Evolutionary conservation across 345 rosid species (phyloP), one percentile per base, ranked within the genome.

Genomic region (Populus deltoides): DNA sequence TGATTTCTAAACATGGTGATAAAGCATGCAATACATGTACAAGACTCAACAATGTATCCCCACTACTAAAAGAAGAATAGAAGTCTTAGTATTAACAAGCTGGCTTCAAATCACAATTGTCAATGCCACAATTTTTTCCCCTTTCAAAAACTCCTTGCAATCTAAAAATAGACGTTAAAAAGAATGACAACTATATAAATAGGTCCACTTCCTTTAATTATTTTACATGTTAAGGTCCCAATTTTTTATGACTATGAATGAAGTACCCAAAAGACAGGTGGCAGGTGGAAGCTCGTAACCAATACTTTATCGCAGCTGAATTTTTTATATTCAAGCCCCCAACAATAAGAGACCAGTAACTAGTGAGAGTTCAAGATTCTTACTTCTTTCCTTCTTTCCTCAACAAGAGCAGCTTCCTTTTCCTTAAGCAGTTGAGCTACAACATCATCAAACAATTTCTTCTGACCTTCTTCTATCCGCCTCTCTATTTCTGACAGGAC

Each of bases 371-470:
- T 78, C 20, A 36, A 47, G 24, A 75, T 22, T 31, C 91, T 83
- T 85, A 92, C 98, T 81, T 93, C 91, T 75, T 89, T 90, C 66
- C 69, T 83, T 74, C 92, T 87, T 47, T 94, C 97, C 83, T 90
- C 92, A 72, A 75, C 81, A 71, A 93, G 88, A 72, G 97, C 91
- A 75, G 89, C 86, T 85, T 89, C 87, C 79, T 93, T 93, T 74
- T 93, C 97, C 62, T 81, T 88, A 73, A 78, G 80, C 47, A 93
- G 89, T 82, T 90, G 93, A 66, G 77, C 76, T 66, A 80, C 84
- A 75, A 92, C 92, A 71, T 89, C 91, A 59, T 85, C 89, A 73
- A 86, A 86, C 88, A 93, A 69, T 82, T 89, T 93, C 83, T 87
- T 87, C 51, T 72, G 87, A n/a, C 88, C 94, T 87, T 90, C 92